Evolutionary conservation across 129 eudicot genomes (phyloP).

Genomic region (sunflower (Helianthus annuus)): DNA sequence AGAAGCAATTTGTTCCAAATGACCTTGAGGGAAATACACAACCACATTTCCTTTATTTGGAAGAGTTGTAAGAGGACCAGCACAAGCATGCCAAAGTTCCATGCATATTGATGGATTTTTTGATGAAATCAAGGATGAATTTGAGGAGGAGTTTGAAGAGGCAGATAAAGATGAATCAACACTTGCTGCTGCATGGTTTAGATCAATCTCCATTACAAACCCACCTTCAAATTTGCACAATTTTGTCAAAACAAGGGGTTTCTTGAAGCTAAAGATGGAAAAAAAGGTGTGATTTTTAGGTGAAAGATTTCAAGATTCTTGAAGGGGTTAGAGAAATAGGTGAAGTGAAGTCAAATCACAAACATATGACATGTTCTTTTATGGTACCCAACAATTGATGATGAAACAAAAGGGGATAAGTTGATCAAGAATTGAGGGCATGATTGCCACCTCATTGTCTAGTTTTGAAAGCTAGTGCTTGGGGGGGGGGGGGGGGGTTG

Average conservation of each 20-base stretch:
- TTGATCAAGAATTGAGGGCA: constrained; percentile 49
- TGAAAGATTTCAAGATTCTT: constrained; percentile 32
- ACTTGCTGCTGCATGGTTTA: constrained; percentile 69
- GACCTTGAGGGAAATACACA: constrained; percentile 88
- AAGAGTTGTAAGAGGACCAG: constrained; percentile 74
- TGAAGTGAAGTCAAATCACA: constrained; percentile 42
- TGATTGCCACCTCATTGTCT: constrained; percentile 71
- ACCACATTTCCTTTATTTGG: constrained; percentile 84
- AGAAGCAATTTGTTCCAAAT: constrained; percentile 63
- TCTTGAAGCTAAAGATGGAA: constrained; percentile 16
- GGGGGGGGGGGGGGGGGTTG: background rate
- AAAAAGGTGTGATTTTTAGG: background rate
- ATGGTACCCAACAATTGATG: constrained; percentile 19
- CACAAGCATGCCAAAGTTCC: constrained; percentile 97
- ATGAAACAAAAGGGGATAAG: constrained; percentile 36
- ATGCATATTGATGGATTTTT: constrained; percentile 43
- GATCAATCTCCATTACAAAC: constrained; percentile 79
- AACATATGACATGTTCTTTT: constrained; percentile 30
- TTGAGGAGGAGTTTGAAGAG: constrained; percentile 23
- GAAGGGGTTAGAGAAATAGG: constrained; percentile 15
- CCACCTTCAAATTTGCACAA: constrained; percentile 19
- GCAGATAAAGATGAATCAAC: constrained; percentile 46
- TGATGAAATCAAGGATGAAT: constrained; percentile 52
- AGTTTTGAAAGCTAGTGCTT: constrained; percentile 42
- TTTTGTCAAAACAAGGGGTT: constrained; percentile 25